Evolutionary conservation across 306 rosid genomes (phyloP).

Genomic region (Amphicarpaea edgeworthii): DNA sequence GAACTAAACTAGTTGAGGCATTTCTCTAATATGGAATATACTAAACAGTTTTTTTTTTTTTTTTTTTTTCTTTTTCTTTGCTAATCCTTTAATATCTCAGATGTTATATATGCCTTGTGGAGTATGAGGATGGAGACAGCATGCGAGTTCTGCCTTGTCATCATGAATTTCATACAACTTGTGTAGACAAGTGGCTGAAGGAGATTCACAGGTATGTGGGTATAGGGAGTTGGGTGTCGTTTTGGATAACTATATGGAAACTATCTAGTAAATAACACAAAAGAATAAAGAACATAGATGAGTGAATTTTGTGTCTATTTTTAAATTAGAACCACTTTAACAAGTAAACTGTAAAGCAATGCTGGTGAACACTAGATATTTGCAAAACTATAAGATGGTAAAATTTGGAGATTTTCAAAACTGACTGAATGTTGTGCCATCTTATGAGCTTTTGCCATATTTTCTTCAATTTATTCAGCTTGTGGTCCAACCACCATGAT

Average conservation of each 20-base stretch:
- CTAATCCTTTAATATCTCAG: slow-evolving; percentile 53
- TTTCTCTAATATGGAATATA: slow-evolving; percentile 1
- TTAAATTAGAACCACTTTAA: not conserved
- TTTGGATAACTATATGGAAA: slow-evolving; percentile 26
- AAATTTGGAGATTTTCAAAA: not conserved
- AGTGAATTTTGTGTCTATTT: slow-evolving; percentile 12
- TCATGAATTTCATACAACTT: slow-evolving; percentile 89
- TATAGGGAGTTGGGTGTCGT: slow-evolving; percentile 22
- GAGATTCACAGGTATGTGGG: slow-evolving; percentile 89
- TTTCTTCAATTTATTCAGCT: not conserved
- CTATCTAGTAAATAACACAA: slow-evolving; percentile 9
- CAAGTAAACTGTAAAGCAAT: slow-evolving; percentile 16
- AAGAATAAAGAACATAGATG: slow-evolving; percentile 27
- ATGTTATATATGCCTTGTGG: slow-evolving; percentile 99
- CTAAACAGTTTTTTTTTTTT: not conserved
- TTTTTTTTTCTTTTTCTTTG: not conserved
- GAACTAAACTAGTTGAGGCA: slow-evolving; percentile 15
- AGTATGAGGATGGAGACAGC: slow-evolving; percentile 95
- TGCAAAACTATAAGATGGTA: not conserved
- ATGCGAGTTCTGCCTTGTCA: slow-evolving; percentile 90
- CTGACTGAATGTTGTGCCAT: not conserved
- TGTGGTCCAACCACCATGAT: slow-evolving; percentile 14
- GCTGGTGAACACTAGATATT: not conserved
- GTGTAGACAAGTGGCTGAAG: slow-evolving; percentile 98
- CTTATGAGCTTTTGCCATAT: not conserved